These are phyloP conservation scores for Alternaria atra DNA, from an alignment of 2,329 filamentous ascomycete species.

Conservation along the genomic window DNA sequence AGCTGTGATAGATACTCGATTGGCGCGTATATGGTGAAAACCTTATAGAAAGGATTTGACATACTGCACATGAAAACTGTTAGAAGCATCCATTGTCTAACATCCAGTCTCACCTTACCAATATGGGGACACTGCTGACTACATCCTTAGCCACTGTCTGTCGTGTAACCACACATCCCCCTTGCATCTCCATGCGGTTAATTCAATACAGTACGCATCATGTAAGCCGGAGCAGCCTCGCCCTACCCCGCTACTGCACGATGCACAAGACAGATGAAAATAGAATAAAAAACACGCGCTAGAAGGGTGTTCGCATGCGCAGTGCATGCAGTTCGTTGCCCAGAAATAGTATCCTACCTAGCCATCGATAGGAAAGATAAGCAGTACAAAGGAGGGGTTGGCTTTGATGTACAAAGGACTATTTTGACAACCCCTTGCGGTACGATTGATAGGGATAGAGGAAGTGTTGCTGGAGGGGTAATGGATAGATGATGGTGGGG, in stretches of 20 bases:
- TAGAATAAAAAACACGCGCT: constrained; percentile 6
- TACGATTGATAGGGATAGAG: not conserved
- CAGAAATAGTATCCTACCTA: not conserved
- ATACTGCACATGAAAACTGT: too few species aligned
- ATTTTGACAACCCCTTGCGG: not conserved
- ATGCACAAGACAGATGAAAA: not conserved
- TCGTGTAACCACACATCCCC: not conserved
- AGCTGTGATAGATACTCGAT: not conserved
- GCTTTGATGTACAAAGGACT: not conserved
- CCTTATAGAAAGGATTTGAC: too few species aligned
- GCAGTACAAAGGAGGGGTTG: not conserved
- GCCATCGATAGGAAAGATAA: not conserved
- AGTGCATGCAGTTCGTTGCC: constrained; percentile 16
- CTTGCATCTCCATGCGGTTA: not conserved
- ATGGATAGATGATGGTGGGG: not conserved
- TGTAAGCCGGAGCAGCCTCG: constrained; percentile 4
- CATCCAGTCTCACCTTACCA: too few species aligned
- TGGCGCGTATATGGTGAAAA: too few species aligned
- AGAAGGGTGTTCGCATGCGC: constrained; percentile 21
- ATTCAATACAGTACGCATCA: constrained; percentile 10
- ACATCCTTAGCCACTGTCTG: not conserved
- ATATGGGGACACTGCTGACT: not conserved
- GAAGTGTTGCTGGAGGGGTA: not conserved
- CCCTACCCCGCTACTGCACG: not conserved
- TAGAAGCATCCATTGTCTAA: too few species aligned